Conservation (phyloP, 352 stramenopile genomes). For the Thalassiosira pacifica region DNA sequence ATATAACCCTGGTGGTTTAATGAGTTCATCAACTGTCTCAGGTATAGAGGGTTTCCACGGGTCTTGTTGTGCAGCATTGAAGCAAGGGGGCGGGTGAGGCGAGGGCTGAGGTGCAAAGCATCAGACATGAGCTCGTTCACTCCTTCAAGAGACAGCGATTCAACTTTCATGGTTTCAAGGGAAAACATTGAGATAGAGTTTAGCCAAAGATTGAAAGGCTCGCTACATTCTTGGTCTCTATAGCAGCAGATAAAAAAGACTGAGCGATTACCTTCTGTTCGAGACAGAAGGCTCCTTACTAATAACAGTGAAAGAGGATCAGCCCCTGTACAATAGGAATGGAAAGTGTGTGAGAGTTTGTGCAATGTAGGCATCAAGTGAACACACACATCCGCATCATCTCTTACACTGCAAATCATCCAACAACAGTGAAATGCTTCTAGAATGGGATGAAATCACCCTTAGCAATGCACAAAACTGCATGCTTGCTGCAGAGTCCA, state of each 20-base stretch:
- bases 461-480: constrained; percentile 23
- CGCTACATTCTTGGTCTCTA: constrained; percentile 28
- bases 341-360: no score
- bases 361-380: no score
- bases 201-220: constrained; percentile 29
- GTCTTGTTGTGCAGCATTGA: constrained; percentile 46
- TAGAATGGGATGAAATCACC: constrained; percentile 15
- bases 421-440: constrained; percentile 40
- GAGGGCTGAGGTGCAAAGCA: constrained; percentile 37
- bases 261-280: neutral
- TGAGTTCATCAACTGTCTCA: constrained; percentile 35
- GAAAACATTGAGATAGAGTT: constrained; percentile 16
- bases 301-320: constrained; percentile 39
- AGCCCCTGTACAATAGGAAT: neutral
- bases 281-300: constrained; percentile 34
- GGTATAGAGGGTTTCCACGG: constrained; percentile 47
- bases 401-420: constrained; percentile 53
- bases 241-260: constrained; percentile 53
- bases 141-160: constrained; percentile 27
- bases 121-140: constrained; percentile 57
- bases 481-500: constrained; percentile 27
- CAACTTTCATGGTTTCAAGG: constrained; percentile 42
- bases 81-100: constrained; percentile 50
- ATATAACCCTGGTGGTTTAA: constrained; percentile 30
- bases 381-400: neutral